Percentiles rank a stretch among this genome's conserved stretches.
Conservation (phyloP, 2,329 filamentous ascomycete genomes). For the Scolecobasidium constrictum region DNA sequence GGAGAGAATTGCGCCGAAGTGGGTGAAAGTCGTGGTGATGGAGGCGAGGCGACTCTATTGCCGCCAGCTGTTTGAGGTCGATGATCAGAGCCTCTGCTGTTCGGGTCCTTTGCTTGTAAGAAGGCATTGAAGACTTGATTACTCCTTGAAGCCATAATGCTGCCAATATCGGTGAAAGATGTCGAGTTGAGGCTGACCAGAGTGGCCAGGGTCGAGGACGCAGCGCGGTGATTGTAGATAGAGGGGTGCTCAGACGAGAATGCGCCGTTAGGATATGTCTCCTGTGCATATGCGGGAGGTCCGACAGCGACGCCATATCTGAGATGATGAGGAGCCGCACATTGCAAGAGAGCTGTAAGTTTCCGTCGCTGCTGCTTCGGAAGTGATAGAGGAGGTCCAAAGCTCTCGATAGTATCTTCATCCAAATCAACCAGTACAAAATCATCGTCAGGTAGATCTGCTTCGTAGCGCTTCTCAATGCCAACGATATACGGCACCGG, state of each 20-base stretch:
- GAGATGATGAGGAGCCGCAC: slow-evolving; percentile 81
- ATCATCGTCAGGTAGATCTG: slow-evolving; percentile 83
- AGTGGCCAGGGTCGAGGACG: slow-evolving; percentile 64
- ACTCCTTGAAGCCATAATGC: slow-evolving; percentile 38
- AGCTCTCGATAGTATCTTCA: slow-evolving; percentile 79
- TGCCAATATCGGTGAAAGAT: slow-evolving; percentile 60
- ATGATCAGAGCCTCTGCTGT: slow-evolving; percentile 22
- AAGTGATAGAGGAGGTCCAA: slow-evolving; percentile 62
- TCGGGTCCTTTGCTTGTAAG: slow-evolving; percentile 60
- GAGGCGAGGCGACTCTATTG: slow-evolving; percentile 4
- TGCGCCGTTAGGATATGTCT: slow-evolving; percentile 82
- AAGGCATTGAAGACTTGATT: slow-evolving; percentile 86
- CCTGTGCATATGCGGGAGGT: slow-evolving; percentile 83
- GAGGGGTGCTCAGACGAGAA: slow-evolving; percentile 80
- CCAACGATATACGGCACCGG: slow-evolving; percentile 96
- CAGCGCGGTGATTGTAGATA: slow-evolving; percentile 63
- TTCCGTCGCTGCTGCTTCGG: slow-evolving; percentile 87
- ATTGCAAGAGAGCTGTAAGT: slow-evolving; percentile 73
- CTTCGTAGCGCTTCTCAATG: slow-evolving; percentile 84
- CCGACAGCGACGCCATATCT: slow-evolving; percentile 79
- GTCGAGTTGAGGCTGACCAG: slow-evolving; percentile 85
- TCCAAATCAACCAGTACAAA: slow-evolving; percentile 93
- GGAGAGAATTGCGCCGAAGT: slow-evolving; percentile 70
- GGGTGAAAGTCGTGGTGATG: slow-evolving; percentile 36
- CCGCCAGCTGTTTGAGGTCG: slow-evolving; percentile 27